Evolutionary conservation across 2,329 filamentous ascomycete genomes (phyloP).

Genomic region (Dactylellina sp.): DNA sequence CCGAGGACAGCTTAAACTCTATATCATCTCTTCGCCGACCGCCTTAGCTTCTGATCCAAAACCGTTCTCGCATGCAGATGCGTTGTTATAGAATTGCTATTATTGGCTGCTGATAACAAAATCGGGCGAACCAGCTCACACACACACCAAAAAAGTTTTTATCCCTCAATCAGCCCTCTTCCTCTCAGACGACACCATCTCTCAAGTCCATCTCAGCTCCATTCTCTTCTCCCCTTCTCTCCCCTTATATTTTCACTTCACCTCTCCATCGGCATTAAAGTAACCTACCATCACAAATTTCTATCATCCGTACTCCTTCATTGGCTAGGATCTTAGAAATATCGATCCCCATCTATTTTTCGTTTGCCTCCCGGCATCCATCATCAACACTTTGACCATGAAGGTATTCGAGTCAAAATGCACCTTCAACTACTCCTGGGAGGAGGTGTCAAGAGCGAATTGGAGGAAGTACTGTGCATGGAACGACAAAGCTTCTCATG

Average conservation of each 20-base stretch:
- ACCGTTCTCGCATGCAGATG: too few relatives aligned
- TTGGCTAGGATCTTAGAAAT: constrained; percentile 15
- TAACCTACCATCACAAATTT: constrained; percentile 9
- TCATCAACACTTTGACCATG: constrained; percentile 69
- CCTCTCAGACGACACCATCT: constrained; percentile 6
- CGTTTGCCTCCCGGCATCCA: constrained; percentile 39
- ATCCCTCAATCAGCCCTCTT: constrained; percentile 46
- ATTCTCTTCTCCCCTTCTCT: not conserved
- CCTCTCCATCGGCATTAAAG: not conserved
- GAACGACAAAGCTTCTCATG: constrained; percentile 98
- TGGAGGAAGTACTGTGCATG: constrained; percentile 99
- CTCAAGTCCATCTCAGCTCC: not conserved
- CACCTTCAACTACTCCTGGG: constrained; percentile 98
- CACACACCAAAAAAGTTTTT: constrained; percentile 51
- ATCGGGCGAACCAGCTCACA: constrained; percentile 20
- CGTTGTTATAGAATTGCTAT: constrained; percentile 13
- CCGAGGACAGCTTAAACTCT: too few relatives aligned
- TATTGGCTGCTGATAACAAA: constrained; percentile 44
- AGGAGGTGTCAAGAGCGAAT: constrained; percentile 96
- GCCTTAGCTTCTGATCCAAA: too few relatives aligned
- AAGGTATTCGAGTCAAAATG: constrained; percentile 93
- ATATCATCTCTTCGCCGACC: too few relatives aligned
- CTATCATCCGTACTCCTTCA: not conserved
- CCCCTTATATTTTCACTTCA: constrained; percentile 5
- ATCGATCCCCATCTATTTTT: constrained; percentile 18